A percentile compares a stretch with the other conserved stretches of the same genome.
Conservation (phyloP, 768 basidiomycete species). For the Podaxis sp. region DNA sequence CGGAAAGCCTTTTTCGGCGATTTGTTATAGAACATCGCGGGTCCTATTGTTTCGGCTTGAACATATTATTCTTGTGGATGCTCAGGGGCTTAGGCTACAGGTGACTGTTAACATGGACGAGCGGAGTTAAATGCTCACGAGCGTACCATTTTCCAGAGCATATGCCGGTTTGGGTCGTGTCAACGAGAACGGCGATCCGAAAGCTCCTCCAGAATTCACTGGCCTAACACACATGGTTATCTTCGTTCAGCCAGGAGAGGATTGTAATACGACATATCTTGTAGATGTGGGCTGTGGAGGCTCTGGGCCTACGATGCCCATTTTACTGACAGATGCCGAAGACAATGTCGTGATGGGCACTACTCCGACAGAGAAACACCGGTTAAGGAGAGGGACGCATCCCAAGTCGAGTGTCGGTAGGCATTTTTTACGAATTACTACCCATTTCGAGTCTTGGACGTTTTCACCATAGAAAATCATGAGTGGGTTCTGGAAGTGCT, state of each 20-base stretch:
- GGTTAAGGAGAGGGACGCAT: slow-evolving; percentile 6
- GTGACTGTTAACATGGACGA: not conserved
- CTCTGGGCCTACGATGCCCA: slow-evolving; percentile 1
- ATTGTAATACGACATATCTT: slow-evolving; percentile 10
- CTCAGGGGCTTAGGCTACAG: not conserved
- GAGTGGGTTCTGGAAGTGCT: slow-evolving; percentile 4
- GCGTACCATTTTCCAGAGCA: not conserved
- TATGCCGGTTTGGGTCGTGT: slow-evolving; percentile 6
- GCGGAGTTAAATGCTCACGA: not conserved
- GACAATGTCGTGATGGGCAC: slow-evolving; percentile 12
- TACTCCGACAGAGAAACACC: slow-evolving; percentile 10
- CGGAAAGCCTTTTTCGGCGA: not conserved
- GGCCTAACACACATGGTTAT: slow-evolving; percentile 8
- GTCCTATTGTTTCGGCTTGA: slow-evolving; percentile 8
- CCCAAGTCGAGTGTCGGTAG: slow-evolving; percentile 12
- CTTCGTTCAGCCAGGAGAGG: slow-evolving; percentile 8
- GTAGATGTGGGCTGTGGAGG: slow-evolving; percentile 12
- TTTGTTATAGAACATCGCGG: not conserved
- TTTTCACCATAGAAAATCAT: not conserved
- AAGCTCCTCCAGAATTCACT: not conserved
- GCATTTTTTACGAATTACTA: not conserved
- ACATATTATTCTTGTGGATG: slow-evolving; percentile 9
- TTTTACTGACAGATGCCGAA: slow-evolving; percentile 12
- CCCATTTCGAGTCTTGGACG: not conserved
- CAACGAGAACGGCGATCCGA: not conserved